Conservation (phyloP, 169 alveolate genomes). For the Ichthyophthirius multifiliis region DNA sequence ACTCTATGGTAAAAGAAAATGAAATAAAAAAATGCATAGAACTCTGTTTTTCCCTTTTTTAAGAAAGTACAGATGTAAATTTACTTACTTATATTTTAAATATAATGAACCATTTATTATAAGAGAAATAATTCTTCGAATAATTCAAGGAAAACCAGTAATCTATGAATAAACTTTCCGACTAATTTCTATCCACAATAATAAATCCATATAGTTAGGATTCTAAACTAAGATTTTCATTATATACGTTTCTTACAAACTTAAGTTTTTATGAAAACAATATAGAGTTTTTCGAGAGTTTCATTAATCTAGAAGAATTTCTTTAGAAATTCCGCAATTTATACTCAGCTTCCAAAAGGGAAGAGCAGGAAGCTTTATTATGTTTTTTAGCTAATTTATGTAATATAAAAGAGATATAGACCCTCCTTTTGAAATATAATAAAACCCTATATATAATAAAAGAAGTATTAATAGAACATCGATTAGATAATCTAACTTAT, state of each 20-base stretch:
- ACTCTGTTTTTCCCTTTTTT: background rate
- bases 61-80: background rate
- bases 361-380: slow-evolving; percentile 18
- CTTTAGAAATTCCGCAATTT: slow-evolving; percentile 18
- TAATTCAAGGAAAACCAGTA: background rate
- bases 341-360: background rate
- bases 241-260: slow-evolving; percentile 12
- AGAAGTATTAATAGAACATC: slow-evolving; percentile 22
- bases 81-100: background rate
- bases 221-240: slow-evolving; percentile 22
- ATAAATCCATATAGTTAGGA: background rate
- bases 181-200: background rate
- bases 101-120: background rate
- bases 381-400: slow-evolving; percentile 27
- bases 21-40: background rate
- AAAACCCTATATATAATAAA: slow-evolving; percentile 19
- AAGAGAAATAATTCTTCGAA: background rate
- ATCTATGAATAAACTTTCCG: background rate
- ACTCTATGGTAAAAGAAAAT: background rate
- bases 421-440: slow-evolving; percentile 20
- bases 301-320: slow-evolving; percentile 32
- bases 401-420: slow-evolving; percentile 24
- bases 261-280: slow-evolving; percentile 25
- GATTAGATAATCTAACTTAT: slow-evolving; percentile 14
- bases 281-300: slow-evolving; percentile 32